Conservation (phyloP, 192 early-diverging fungal species). For the Mycoemilia scoparia region DNA sequence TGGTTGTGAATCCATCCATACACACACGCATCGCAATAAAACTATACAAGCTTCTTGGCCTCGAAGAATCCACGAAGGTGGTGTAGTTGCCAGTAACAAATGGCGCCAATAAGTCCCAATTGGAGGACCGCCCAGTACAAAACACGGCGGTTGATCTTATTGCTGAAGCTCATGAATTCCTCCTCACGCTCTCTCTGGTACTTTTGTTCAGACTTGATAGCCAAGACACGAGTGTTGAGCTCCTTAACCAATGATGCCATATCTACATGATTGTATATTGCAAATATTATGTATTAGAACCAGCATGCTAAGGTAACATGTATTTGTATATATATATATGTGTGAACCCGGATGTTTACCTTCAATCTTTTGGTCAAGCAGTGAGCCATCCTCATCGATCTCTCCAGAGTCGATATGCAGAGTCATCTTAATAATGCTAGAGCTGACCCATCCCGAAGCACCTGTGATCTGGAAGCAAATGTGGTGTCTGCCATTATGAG, state of each 20-base stretch:
- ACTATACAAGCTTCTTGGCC: slow-evolving; percentile 80
- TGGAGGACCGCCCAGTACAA: slow-evolving; percentile 81
- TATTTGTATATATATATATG: no score
- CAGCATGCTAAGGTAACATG: no score
- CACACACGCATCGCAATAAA: no score
- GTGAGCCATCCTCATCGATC: slow-evolving; percentile 29
- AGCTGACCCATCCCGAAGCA: slow-evolving; percentile 47
- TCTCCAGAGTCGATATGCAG: slow-evolving; percentile 55
- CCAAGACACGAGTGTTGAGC: slow-evolving; percentile 61
- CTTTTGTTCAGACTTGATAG: slow-evolving; percentile 73
- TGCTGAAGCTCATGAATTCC: slow-evolving; percentile 76
- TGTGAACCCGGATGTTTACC: no score
- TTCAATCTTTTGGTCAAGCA: slow-evolving; percentile 28
- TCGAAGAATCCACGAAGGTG: slow-evolving; percentile 74
- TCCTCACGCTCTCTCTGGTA: slow-evolving; percentile 80
- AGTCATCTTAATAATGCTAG: slow-evolving; percentile 24
- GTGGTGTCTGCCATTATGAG: slow-evolving; percentile 72
- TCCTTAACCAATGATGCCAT: slow-evolving; percentile 54
- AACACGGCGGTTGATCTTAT: slow-evolving; percentile 65
- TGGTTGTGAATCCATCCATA: no score
- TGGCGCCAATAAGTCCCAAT: slow-evolving; percentile 50
- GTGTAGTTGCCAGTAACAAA: slow-evolving; percentile 75
- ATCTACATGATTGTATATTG: no score
- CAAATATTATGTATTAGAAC: no score
- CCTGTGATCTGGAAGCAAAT: slow-evolving; percentile 65